These are phyloP conservation scores for Erucastrum elatum DNA, from an alignment of 345 rosid species.

Conservation along the genomic window DNA sequence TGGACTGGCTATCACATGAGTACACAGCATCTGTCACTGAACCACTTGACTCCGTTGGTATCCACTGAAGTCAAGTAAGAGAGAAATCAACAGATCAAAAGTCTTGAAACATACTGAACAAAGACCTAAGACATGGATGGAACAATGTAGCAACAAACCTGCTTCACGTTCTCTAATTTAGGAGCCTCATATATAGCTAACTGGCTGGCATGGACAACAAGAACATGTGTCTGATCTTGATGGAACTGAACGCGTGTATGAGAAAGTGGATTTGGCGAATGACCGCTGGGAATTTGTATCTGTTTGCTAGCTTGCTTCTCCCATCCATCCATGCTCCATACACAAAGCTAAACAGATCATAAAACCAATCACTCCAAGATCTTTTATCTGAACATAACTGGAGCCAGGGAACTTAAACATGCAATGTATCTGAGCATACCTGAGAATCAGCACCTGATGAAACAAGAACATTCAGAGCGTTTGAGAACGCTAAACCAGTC, in stretches of 20 bases:
- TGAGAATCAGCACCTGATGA: conserved; percentile 95
- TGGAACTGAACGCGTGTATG: conserved; percentile 51
- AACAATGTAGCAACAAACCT: conserved; percentile 32
- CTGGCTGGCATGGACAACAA: conserved; percentile 47
- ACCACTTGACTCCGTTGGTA: conserved; percentile 42
- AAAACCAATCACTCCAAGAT: conserved; percentile 5
- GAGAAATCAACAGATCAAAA: conserved; percentile 13
- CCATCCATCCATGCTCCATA: conserved; percentile 84
- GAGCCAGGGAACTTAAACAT: neutral
- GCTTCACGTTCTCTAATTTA: conserved; percentile 44
- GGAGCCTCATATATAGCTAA: conserved; percentile 46
- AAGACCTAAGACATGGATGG: neutral
- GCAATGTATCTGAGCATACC: conserved; percentile 37
- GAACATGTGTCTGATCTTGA: conserved; percentile 44
- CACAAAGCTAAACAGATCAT: conserved; percentile 52
- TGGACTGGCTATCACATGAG: conserved; percentile 50
- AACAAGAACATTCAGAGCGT: conserved; percentile 59
- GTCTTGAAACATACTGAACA: neutral
- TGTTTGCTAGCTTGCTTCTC: conserved; percentile 54
- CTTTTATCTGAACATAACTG: neutral
- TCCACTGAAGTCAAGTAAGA: conserved; percentile 35
- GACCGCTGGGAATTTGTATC: conserved; percentile 42
- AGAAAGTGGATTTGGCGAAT: conserved; percentile 39
- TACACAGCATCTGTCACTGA: conserved; percentile 47
- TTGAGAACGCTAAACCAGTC: conserved; percentile 84